Evolutionary conservation across 163 green algal genomes (phyloP).

Genomic region (Chlorella variabilis): DNA sequence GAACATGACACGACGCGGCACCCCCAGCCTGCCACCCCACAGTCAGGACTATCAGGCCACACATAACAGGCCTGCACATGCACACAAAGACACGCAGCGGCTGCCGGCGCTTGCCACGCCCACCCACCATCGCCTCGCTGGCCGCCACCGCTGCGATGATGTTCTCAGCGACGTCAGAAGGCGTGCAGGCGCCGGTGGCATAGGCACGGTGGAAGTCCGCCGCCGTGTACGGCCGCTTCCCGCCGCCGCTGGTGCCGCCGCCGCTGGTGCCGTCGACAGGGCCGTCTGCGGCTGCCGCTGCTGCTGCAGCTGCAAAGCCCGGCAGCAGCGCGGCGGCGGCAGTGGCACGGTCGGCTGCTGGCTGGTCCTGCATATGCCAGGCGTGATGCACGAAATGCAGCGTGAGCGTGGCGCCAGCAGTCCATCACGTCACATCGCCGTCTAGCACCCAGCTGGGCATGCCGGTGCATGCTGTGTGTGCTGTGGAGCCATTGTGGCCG

Average conservation of each 20-base stretch:
- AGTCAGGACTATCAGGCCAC: no score
- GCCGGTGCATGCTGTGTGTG: no score
- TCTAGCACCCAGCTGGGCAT: no score
- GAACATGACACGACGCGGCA: no score
- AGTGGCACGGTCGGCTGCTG: not conserved
- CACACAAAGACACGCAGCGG: no score
- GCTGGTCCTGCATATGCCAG: not conserved
- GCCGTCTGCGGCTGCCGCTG: not conserved
- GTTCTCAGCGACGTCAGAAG: slow-evolving; percentile 53
- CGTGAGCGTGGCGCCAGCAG: no score
- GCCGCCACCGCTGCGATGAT: slow-evolving; percentile 44
- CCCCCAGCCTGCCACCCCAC: no score
- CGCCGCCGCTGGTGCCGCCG: not conserved
- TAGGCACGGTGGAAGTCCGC: slow-evolving; percentile 46
- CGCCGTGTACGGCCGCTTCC: slow-evolving; percentile 8
- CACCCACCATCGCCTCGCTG: slow-evolving; percentile 22
- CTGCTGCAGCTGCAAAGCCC: not conserved
- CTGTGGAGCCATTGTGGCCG: no score
- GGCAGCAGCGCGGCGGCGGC: not conserved
- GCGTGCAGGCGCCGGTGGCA: slow-evolving; percentile 38
- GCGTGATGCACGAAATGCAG: no score
- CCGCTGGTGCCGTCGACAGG: not conserved
- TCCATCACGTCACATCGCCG: no score
- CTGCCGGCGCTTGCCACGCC: not conserved
- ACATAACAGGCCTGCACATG: no score